Evolutionary conservation across 1,284 basidiomycete genomes (phyloP), one percentile per base, ranked within the genome.

Genomic region (Cryptococcus sp.): DNA sequence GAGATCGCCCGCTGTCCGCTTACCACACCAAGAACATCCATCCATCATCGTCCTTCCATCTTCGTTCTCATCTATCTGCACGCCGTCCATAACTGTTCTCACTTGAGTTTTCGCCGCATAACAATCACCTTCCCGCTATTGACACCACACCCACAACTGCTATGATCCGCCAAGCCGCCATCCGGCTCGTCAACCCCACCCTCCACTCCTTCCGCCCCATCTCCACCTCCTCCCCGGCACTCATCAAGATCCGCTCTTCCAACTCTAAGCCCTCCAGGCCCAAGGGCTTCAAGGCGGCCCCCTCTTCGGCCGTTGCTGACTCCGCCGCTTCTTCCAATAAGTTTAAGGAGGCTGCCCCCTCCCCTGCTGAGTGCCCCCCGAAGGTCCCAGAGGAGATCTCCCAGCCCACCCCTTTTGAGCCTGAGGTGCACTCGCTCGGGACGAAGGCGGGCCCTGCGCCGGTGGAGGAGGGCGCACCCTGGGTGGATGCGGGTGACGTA

Each of bases 351-450:
- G 35, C 45, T 13, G 52, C 46, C 36, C 68, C 71, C 20, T 66
- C 69, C 4, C 63, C 69, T 2, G 65, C 69, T 8, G 65, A 69
- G 52, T 47, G 62, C 55, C 70, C 70, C 12, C 66, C 66, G 11
- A 39, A 54, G 15, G 59, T 64, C 7, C 68, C 71, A 16, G 55
- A 62, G 13, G 61, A 65, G 33, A 57, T 64, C 46, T 40, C 47
- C 8, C 36, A 63, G 6, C 46, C 66, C n/a, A 45, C 62, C 3
- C 52, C 61, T n/a, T 66, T 68, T 28, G 66, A 68, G 51, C 67
- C 70, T 16, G 28, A 58, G 39, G 61, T 67, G 36, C 7, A 39
- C 37, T n/a, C 24, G 20, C n/a, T 23, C 11, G 23, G 23, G 15
- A 21, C 35, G 12, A 15, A 28, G 21, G 33, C 13, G 46, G 24